Base-by-base conservation (phyloP, 2,329 filamentous ascomycete species). In the Venturia effusa region DNA sequence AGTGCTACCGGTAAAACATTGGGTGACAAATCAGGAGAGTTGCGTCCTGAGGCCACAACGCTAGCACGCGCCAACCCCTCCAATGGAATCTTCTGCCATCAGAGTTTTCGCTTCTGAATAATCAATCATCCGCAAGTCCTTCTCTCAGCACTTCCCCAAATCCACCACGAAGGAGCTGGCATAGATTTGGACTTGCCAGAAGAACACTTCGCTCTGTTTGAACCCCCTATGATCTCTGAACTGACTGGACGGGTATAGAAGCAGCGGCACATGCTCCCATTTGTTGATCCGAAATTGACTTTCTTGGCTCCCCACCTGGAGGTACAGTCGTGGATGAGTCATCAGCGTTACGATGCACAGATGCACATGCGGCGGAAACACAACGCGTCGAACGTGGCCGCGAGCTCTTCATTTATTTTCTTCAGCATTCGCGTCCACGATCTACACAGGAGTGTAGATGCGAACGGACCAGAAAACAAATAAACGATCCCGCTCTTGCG, bases 161-260 rank as follows among this genome's bases (percentile, higher is more conserved):
- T 17, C 11, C 32, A 51, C 32, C 37, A 62, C 15, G 60, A 48
- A 45, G 43, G 43, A 34, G 32, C 40, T 62, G 60, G n/a, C 19
- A 32, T 37, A 8, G 43, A 37, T 45, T 19, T 32, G 19, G 32
- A 45, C 40, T 62, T 62, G 60, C 60, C 22, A 62, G 60, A 62
- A 48, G 3, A 62, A 30, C 32, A n/a, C 17, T 43, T 41, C 60
- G 60, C 60, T 51, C 39, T 37, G 60, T 62, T 62, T 48, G 60
- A 62, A 62, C 39, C 60, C 60, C 32, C 43, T 41, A 45, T 30
- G 60, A 62, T 48, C 22, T 8, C 19, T 40, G 43, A 48, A 34
- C 19, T 62, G 60, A 62, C n/a, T 48, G 51, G 60, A 62, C 43
- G 60, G 60, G 32, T 48, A 62, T 62, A 48, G 60, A 45, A 62